Percentiles rank a stretch among this genome's conserved stretches.
These are phyloP conservation scores for Lachancea nothofagi DNA, from an alignment of 805 yeast genomes.

Conservation along the genomic window DNA sequence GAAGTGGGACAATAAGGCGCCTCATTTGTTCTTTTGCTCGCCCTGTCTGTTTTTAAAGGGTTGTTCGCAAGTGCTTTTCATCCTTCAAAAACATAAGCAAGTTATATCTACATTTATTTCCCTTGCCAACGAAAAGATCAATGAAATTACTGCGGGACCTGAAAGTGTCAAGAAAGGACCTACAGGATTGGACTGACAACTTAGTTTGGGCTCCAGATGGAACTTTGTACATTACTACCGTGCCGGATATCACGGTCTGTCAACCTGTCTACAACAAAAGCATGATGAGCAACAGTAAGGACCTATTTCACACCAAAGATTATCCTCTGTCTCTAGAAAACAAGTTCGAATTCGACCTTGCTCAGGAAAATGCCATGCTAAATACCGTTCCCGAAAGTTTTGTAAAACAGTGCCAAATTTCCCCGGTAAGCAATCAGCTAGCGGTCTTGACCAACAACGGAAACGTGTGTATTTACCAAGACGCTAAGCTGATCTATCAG, in stretches of 20 bases:
- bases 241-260: constrained; percentile 26
- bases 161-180: constrained; percentile 24
- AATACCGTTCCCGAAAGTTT: constrained; percentile 28
- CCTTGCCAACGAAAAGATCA: too few relatives aligned
- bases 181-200: constrained; percentile 25
- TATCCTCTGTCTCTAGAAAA: constrained; percentile 19
- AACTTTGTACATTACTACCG: constrained; percentile 23
- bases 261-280: constrained; percentile 24
- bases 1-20: too few relatives aligned
- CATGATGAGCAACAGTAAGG: constrained; percentile 16
- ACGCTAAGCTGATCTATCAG: constrained; percentile 13
- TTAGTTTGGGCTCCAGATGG: constrained; percentile 31
- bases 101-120: too few relatives aligned
- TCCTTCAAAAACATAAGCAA: too few relatives aligned
- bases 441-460: constrained; percentile 29
- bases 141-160: constrained; percentile 30
- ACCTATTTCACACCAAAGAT: constrained; percentile 27
- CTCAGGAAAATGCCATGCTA: constrained; percentile 21
- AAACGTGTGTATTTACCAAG: constrained; percentile 22
- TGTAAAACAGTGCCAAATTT: constrained; percentile 19
- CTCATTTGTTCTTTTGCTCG: too few relatives aligned
- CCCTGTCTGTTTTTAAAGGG: too few relatives aligned
- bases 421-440: constrained; percentile 16
- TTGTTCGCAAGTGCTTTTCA: too few relatives aligned
- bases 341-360: constrained; percentile 25